Evolutionary conservation across 1,284 basidiomycete genomes (phyloP).

Genomic region (Fomitopsis palustris): DNA sequence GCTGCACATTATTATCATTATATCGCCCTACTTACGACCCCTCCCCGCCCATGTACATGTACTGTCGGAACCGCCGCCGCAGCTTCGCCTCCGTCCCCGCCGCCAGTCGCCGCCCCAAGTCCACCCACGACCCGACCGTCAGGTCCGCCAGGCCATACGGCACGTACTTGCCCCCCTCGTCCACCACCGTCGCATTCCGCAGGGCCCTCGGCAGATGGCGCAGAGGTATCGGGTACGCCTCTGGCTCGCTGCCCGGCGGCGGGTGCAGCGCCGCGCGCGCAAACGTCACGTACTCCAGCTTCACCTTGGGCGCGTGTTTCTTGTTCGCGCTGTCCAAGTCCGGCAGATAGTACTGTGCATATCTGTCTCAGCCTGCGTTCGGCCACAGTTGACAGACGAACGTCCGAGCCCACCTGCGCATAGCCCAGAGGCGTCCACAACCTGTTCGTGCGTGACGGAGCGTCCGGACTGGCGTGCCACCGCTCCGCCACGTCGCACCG

Average conservation of each 20-base stretch:
- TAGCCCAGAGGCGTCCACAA: constrained; percentile 77
- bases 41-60: constrained; percentile 65
- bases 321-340: constrained; percentile 56
- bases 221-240: constrained; percentile 59
- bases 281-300: constrained; percentile 81
- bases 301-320: constrained; percentile 56
- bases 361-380: not conserved
- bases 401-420: constrained; percentile 57
- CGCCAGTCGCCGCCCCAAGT: constrained; percentile 64
- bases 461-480: constrained; percentile 58
- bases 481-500: constrained; percentile 53
- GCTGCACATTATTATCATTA: constrained; percentile 1
- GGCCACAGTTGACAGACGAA: constrained; percentile 2
- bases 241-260: constrained; percentile 18
- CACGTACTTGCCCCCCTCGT: constrained; percentile 51
- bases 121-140: constrained; percentile 78
- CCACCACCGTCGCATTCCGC: constrained; percentile 33
- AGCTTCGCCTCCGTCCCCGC: constrained; percentile 52
- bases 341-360: constrained; percentile 71
- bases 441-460: constrained; percentile 72
- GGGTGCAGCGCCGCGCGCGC: constrained; percentile 37
- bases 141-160: constrained; percentile 72
- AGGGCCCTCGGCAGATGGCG: constrained; percentile 60
- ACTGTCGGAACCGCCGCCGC: constrained; percentile 60
- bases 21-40: constrained; percentile 26